These are phyloP conservation scores for Microbotryum saponariae DNA, from an alignment of 1,284 basidiomycete species.

Conservation along the genomic window DNA sequence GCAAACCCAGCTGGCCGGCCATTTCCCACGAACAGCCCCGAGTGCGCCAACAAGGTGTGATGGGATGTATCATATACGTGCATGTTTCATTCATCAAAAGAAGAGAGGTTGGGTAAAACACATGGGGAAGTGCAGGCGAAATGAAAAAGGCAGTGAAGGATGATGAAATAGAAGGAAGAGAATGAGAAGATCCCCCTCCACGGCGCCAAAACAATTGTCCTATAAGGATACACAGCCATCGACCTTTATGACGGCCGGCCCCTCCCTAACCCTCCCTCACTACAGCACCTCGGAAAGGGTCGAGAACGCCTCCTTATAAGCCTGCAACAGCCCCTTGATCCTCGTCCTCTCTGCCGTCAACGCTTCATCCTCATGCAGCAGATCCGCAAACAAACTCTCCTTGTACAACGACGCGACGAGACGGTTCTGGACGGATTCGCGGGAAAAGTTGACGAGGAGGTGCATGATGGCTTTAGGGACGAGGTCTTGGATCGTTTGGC, in stretches of 20 bases:
- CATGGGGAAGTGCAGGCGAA: too few species aligned
- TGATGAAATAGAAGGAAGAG: background rate
- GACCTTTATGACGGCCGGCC: background rate
- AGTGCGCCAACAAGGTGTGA: too few species aligned
- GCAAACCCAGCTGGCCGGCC: too few species aligned
- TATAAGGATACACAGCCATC: background rate
- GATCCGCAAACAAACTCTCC: conserved; percentile 68
- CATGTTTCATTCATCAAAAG: too few species aligned
- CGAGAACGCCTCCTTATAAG: conserved; percentile 90
- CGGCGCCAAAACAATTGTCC: background rate
- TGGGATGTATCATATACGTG: too few species aligned
- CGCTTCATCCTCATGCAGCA: conserved; percentile 93
- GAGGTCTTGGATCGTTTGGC: conserved; percentile 93
- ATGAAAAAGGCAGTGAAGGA: background rate
- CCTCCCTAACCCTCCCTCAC: background rate
- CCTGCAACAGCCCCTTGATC: conserved; percentile 89
- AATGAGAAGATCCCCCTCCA: background rate
- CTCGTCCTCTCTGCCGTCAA: conserved; percentile 85
- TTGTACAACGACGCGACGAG: conserved; percentile 89
- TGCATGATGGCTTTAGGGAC: conserved; percentile 73
- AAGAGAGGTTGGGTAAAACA: too few species aligned
- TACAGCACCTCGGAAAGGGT: conserved; percentile 30
- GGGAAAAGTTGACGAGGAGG: conserved; percentile 90
- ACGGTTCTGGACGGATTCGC: conserved; percentile 91
- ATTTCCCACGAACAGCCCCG: too few species aligned